Base-by-base conservation (phyloP, 306 rosid genomes). In the Corylus americana region DNA sequence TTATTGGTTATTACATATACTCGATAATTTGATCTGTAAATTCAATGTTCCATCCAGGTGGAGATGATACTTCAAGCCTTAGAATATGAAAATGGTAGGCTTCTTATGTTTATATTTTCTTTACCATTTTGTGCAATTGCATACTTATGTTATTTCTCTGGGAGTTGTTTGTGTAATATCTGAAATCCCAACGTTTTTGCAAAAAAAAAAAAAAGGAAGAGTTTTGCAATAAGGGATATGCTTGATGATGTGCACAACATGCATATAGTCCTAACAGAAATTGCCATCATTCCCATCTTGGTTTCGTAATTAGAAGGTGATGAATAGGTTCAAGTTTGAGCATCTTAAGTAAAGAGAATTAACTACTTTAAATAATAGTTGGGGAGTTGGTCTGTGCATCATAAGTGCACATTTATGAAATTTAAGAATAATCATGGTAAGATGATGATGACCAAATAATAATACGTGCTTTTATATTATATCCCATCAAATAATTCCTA, bases 21-120 rank as follows among this genome's bases (percentile, higher is more conserved):
- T 74, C 17, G 50, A 77, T 84, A 66, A 39, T 77, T 45, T 79
- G 35, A 79, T 72, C 58, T 73, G 58, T 64, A 61, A 55, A 74
- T 75, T 76, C 53, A 63, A 42, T 84, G 13, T 72, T 80, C 74
- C 14, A 55, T 78, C 35, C 87, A 93, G 97, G 89, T 91, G 70
- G 98, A 93, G 85, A 90, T 93, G 98, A 89, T 93, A 85, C 98
- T 93, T 82, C 97, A 93, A 90, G 97, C 98, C 61, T 80, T 90
- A 71, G 95, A 93, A 78, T 93, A 90, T 84, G 95, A 93, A 88
- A 88, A 83, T 31, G 98, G 98, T 91, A 79, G 82, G 11, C 25
- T 74, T 71, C 77, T 72, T 44, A 11, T 45, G 31, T 73, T 80
- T 11, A 48, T 25, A 44, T 35, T 45, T 31, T 59, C 18, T 82